Evolutionary conservation across 768 basidiomycete genomes (phyloP), one percentile per base, ranked within the genome.

Genomic region (Calocybe indica): DNA sequence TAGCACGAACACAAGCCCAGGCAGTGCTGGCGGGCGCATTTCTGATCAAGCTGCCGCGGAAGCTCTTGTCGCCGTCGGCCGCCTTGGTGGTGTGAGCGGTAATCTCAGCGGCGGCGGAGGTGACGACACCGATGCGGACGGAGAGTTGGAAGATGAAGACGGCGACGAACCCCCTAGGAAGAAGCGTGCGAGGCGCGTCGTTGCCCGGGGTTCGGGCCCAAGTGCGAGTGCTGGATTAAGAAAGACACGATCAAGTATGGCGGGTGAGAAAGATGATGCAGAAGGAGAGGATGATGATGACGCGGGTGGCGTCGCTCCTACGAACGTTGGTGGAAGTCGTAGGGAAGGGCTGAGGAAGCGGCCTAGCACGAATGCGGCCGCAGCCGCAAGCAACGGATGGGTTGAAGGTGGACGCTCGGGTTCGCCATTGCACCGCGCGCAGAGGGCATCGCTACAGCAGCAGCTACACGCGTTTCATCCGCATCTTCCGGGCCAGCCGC

Each of bases 31-130:
- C 14, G 68, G 63, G 12, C 66, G 71, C 43, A 70, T 89, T 72
- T 78, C 84, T 8, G 91, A 93, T 62, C 88, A 91, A 61, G 89
- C 89, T 34, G 91, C 91, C 1, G 91, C 91, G 8, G 91, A 92
- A 67, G 84, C 88, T 3, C 80, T 93, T 38, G 89, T 92, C 38
- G 83, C 87, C 40, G 88, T 92, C 32, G 86, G 88, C 30, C 79
- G 88, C 40, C 59, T 61, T 43, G 68, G 63, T 28, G 22, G 22
- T 22, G 22, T 22, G 22, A 65, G 52, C 47, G 42, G 42, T 2
- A 30, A 43, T 30, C 42, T 32, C 31, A 11, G 12, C 15, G 72
- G 60, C 15, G 67, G 58, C 46, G 67, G 66, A 5, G 62, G 57
- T 14, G 51, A 52, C n/a, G 64, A 67, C 52, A 66, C 71, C 38